Conservation (phyloP, 2,329 filamentous ascomycete genomes). For the Leptographium galeiforme region DNA sequence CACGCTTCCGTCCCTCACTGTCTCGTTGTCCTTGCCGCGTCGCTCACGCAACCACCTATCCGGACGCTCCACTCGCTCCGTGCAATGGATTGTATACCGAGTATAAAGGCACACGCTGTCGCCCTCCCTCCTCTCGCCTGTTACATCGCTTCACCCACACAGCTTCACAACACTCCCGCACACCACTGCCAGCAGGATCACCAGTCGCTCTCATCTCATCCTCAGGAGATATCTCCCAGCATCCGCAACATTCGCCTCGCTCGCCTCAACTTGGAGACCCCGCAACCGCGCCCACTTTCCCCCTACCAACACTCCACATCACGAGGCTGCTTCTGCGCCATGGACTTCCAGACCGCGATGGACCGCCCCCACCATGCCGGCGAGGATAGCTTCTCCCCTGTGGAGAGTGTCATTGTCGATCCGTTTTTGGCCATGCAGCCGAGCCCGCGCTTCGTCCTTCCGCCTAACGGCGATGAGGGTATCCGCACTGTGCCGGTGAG, state of each 20-base stretch:
- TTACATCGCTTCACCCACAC: not conserved
- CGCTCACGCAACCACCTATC: not conserved
- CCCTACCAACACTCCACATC: not conserved
- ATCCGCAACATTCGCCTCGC: not conserved
- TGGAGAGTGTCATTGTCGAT: not conserved
- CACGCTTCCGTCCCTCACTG: not conserved
- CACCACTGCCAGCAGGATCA: not conserved
- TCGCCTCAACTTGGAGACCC: not conserved
- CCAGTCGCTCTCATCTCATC: not conserved
- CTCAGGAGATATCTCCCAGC: not conserved
- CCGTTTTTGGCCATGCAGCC: not conserved
- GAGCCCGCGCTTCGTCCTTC: constrained; percentile 1
- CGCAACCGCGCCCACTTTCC: no score
- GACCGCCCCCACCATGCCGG: not conserved
- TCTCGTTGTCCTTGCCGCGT: not conserved
- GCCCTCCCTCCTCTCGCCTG: constrained; percentile 1
- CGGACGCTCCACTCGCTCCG: not conserved
- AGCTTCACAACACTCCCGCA: not conserved
- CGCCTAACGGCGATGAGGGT: constrained; percentile 3
- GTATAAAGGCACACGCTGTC: constrained; percentile 9
- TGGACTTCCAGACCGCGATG: not conserved
- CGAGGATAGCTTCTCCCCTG: not conserved
- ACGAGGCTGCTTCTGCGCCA: not conserved
- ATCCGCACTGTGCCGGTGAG: constrained; percentile 9
- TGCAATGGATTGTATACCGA: not conserved